These are phyloP conservation scores for Acacia acuminata DNA, from an alignment of 306 rosid genomes.

Conservation along the genomic window DNA sequence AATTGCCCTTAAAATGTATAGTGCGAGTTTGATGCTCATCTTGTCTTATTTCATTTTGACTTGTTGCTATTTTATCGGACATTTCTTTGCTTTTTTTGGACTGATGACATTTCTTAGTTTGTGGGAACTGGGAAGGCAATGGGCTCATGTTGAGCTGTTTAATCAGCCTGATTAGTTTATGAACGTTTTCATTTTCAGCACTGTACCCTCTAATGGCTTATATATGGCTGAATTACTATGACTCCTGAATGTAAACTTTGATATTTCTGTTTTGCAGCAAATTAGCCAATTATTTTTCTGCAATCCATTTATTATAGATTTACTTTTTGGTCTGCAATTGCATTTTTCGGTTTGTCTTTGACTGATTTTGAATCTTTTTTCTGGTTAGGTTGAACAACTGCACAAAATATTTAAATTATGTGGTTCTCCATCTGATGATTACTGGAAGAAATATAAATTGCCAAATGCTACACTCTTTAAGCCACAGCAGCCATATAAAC, in stretches of 20 bases:
- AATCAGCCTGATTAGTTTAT: neutral
- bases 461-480: constrained; percentile 91
- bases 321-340: constrained; percentile 10
- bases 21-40: neutral
- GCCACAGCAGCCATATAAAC: constrained; percentile 85
- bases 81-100: neutral
- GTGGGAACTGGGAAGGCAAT: neutral
- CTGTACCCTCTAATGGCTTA: neutral
- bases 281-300: neutral
- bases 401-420: constrained; percentile 91
- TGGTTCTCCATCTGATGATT: constrained; percentile 88
- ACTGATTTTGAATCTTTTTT: constrained; percentile 24
- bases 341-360: constrained; percentile 33
- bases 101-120: neutral
- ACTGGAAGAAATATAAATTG: constrained; percentile 86
- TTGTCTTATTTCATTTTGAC: neutral
- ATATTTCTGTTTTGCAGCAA: neutral
- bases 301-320: neutral
- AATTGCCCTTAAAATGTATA: neutral
- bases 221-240: neutral
- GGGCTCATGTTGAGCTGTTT: neutral
- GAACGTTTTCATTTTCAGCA: neutral
- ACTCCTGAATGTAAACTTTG: neutral
- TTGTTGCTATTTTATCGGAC: neutral
- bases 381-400: constrained; percentile 80